These are phyloP conservation scores for Gonapodya sp. DNA, from an alignment of 192 early-diverging fungal species.

Conservation along the genomic window DNA sequence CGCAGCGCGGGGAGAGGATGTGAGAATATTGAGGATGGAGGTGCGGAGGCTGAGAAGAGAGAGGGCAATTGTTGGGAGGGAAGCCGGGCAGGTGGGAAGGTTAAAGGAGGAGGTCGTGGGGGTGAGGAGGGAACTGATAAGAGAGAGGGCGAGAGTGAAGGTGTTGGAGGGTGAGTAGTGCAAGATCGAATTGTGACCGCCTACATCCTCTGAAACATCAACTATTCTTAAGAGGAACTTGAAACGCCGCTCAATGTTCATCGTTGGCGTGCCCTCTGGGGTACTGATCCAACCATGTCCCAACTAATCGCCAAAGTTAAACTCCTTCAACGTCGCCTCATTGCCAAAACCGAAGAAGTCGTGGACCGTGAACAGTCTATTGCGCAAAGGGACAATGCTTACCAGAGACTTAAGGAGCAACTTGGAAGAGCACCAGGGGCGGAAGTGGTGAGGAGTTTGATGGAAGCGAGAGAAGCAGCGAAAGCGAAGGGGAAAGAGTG, in stretches of 20 bases:
- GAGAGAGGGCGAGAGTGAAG: conserved; percentile 46
- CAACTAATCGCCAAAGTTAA: conserved; percentile 53
- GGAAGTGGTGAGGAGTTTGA: conserved; percentile 42
- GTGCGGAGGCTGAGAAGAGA: conserved; percentile 46
- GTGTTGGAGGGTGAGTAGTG: conserved; percentile 45
- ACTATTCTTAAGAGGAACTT: conserved; percentile 38
- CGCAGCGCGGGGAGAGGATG: conserved; percentile 47
- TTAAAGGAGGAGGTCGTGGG: conserved; percentile 42
- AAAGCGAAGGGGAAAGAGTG: conserved; percentile 39
- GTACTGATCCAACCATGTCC: conserved; percentile 46
- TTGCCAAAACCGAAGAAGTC: conserved; percentile 51
- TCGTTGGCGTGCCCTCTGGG: conserved; percentile 47
- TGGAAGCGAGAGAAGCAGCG: conserved; percentile 37
- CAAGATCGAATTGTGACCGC: too few relatives aligned
- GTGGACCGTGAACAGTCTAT: conserved; percentile 53
- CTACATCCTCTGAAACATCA: neutral
- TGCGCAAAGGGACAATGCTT: conserved; percentile 46
- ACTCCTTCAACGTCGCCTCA: conserved; percentile 45
- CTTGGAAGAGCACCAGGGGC: conserved; percentile 44
- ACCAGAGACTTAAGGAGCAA: conserved; percentile 46
- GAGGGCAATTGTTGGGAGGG: conserved; percentile 46
- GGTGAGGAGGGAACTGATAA: conserved; percentile 40
- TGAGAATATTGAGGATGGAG: conserved; percentile 48
- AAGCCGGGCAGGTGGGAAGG: conserved; percentile 46
- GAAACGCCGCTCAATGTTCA: conserved; percentile 58